Conservation (phyloP, 2,329 filamentous ascomycete genomes). For the Harringtonia lauricola region DNA sequence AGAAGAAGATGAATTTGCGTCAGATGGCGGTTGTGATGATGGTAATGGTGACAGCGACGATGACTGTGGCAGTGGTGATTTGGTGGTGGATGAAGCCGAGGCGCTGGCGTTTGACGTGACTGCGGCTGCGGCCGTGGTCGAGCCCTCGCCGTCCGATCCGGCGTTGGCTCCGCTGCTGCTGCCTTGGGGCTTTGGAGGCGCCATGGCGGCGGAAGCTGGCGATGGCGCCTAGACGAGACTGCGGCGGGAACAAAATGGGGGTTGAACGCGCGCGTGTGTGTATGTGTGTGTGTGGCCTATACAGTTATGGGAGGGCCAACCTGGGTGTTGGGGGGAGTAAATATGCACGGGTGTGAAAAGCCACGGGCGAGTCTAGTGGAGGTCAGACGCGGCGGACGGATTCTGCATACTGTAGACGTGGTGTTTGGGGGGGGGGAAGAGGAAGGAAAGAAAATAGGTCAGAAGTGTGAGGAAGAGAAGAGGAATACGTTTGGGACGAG, state of each 20-base stretch:
- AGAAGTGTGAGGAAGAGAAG: background rate
- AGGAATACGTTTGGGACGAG: too few species aligned
- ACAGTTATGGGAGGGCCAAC: too few species aligned
- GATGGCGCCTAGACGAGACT: slow-evolving; percentile 1
- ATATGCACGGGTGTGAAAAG: too few species aligned
- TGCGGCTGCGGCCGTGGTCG: too few species aligned
- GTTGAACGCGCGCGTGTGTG: too few species aligned
- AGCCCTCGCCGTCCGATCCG: background rate
- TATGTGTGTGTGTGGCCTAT: too few species aligned
- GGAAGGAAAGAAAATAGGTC: background rate
- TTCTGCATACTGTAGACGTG: background rate
- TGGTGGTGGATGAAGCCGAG: slow-evolving; percentile 1
- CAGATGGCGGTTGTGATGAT: slow-evolving; percentile 12
- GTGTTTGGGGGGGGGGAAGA: background rate
- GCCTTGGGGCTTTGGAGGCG: slow-evolving; percentile 8
- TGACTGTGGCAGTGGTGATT: slow-evolving; percentile 2
- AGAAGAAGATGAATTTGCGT: background rate
- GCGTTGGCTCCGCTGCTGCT: background rate
- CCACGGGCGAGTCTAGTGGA: too few species aligned
- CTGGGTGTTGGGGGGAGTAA: too few species aligned
- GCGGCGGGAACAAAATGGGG: background rate
- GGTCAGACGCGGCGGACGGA: too few species aligned
- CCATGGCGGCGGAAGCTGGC: slow-evolving; percentile 6
- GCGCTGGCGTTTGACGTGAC: background rate
- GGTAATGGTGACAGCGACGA: slow-evolving; percentile 3